Evolutionary conservation across 2,329 filamentous ascomycete species (phyloP), one percentile per base, ranked within the genome.

Genomic region (Aschersonia sp.): DNA sequence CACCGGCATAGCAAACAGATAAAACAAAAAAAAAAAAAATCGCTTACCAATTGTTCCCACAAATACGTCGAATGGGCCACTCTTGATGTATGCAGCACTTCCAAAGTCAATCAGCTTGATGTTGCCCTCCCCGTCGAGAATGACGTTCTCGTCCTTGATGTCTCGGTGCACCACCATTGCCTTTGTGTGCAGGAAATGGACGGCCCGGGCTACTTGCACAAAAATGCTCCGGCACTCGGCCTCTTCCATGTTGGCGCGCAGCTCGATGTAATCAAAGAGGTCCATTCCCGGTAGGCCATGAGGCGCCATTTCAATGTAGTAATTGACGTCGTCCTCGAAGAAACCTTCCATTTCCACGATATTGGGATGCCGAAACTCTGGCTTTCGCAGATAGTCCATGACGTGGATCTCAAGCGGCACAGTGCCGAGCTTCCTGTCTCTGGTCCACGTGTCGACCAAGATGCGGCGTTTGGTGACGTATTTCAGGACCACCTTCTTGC

Each of bases 101-200:
- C 92, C 92, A 66, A 98, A 98, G 65, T 98, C 92, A 55, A 97
- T 97, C 58, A 98, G 72, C 68, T 95, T 97, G 66, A 98, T 94
- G 55, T 84, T 83, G 30, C 90, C 89, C 61, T 97, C 89, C 37
- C 92, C 90, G 59, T 98, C 92, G 12, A 98, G 72, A 48, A 98
- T 85, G 32, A 98, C 87, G 56, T 98, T 98, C 67, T 98, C 92
- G 58, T 98, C 92, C 64, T 98, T 98, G 74, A 98, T 97, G 59
- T 98, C 92, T 37, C 92, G 83, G 65, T 98, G 92, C 9, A 98
- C 92, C 7, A 98, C 90, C 45, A 84, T 73, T 1, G 90, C 90
- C 62, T 85, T 90, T 47, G 79, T 88, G 60, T 98, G 92, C 41
- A 98, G 69, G 66, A 97, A 92, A 55, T 94, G 83, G 44, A 98